phyloP scores from a whole-genome alignment of 1,139 yeast genomes.

The Pichia sp. region DNA sequence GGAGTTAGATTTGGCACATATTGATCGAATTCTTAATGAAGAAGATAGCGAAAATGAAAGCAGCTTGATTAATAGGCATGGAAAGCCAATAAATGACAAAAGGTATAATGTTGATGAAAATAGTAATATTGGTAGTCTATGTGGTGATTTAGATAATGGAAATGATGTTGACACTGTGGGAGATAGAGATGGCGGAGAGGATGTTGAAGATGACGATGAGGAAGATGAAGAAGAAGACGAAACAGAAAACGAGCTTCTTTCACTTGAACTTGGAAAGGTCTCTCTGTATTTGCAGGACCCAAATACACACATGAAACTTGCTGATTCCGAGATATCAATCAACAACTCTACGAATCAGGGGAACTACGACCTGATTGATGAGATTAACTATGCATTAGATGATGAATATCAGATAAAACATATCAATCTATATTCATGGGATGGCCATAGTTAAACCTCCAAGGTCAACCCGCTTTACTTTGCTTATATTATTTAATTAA shows the following conservation, averaged over 20 bases:
- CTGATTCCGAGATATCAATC: slow-evolving; percentile 8
- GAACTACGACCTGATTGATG: slow-evolving; percentile 19
- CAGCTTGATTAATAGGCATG: background rate
- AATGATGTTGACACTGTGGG: slow-evolving; percentile 8
- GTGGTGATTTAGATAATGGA: background rate
- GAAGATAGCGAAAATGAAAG: background rate
- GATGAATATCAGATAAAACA: slow-evolving; percentile 19
- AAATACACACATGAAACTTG: slow-evolving; percentile 5
- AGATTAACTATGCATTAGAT: slow-evolving; percentile 24
- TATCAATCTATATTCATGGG: slow-evolving; percentile 5
- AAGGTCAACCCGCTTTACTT: background rate
- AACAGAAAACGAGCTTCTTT: slow-evolving; percentile 11
- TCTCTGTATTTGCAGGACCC: slow-evolving; percentile 10
- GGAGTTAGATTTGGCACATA: background rate
- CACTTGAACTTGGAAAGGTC: slow-evolving; percentile 10
- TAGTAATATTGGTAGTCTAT: background rate
- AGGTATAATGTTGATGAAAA: background rate
- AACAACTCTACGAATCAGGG: background rate
- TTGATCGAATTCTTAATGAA: slow-evolving; percentile 1
- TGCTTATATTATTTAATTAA: background rate
- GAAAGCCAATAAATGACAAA: background rate
- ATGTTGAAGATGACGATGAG: slow-evolving; percentile 2
- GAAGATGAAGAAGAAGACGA: slow-evolving; percentile 12
- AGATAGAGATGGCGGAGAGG: slow-evolving; percentile 5
- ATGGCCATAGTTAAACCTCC: background rate